Percentiles rank a stretch among this genome's conserved stretches.
These are phyloP conservation scores for Ustilago trichophora DNA, from an alignment of 1,284 basidiomycete genomes.

Conservation along the genomic window DNA sequence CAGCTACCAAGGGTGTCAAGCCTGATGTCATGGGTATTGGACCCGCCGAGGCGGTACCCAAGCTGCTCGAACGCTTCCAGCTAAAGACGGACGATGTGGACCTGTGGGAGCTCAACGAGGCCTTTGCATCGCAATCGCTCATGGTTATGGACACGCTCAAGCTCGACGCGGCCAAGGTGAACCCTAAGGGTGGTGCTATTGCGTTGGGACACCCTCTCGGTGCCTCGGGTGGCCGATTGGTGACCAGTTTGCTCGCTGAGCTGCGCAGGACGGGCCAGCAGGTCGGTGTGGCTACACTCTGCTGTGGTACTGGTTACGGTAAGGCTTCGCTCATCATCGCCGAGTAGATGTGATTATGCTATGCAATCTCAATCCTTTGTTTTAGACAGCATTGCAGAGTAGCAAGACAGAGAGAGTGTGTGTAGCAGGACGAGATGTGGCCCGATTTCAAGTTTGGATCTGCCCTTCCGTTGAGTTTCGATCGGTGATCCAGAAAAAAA, in stretches of 20 bases:
- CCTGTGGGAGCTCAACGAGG: slow-evolving; percentile 65
- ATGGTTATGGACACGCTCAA: slow-evolving; percentile 60
- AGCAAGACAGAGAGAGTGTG: too few species aligned
- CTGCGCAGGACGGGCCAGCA: slow-evolving; percentile 57
- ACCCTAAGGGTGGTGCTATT: slow-evolving; percentile 65
- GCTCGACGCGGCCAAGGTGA: slow-evolving; percentile 53
- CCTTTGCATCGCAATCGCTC: slow-evolving; percentile 63
- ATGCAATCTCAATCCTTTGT: neutral
- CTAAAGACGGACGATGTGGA: slow-evolving; percentile 57
- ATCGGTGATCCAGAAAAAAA: slow-evolving; percentile 9
- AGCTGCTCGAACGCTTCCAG: slow-evolving; percentile 55
- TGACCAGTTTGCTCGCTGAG: slow-evolving; percentile 60
- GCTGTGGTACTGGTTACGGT: slow-evolving; percentile 64
- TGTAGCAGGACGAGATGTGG: too few species aligned
- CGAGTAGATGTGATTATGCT: slow-evolving; percentile 31
- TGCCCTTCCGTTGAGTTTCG: too few species aligned
- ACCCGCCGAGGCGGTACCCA: slow-evolving; percentile 59
- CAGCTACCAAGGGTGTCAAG: slow-evolving; percentile 59
- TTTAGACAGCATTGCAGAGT: too few species aligned
- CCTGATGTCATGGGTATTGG: slow-evolving; percentile 65
- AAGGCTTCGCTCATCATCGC: slow-evolving; percentile 59
- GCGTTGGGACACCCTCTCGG: slow-evolving; percentile 64
- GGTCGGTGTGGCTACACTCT: slow-evolving; percentile 60
- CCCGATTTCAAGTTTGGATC: too few species aligned
- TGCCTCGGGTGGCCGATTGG: slow-evolving; percentile 59